Base-by-base conservation (phyloP, 345 rosid species). In the Salix suchowensis region DNA sequence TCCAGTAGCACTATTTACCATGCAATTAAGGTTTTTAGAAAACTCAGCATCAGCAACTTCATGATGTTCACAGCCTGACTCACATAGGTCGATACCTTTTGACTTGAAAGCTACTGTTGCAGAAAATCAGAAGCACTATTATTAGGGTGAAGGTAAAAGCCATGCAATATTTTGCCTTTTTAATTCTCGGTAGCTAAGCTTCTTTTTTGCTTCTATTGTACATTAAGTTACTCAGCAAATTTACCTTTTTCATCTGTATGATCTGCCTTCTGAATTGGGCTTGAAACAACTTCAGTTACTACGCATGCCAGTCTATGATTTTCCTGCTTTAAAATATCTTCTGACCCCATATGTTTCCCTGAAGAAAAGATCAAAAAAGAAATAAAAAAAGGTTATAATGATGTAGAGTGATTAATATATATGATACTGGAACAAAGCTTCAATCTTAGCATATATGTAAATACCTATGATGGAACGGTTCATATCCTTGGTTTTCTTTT, bases 161-260 rank as follows among this genome's bases (percentile, higher is more conserved):
- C 46, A 55, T 61, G 40, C 68, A 74, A 19, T 46, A 37, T 58
- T 66, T 70, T 72, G 65, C 44, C 44, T 13, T 79, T 66, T 71
- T 75, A 60, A 62, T 54, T 46, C 50, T 21, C 46, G 48, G 73
- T 65, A 23, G 26, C 24, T 30, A 71, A 68, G 69, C 9, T 34
- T 19, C 15, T 67, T 67, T 46, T 24, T 24, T 39, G 26, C 65
- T 32, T 68, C 65, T 37, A 39, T 44, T 36, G 37, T 78, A 67
- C 14, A 15, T 30, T 62, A 54, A n/a, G 23, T 4, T 50, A 64
- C 42, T 36, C 18, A 67, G 55, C 2, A 77, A 71, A 71, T 82
- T 78, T 84, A 89, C 89, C 89, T 79, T 23, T 74, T 23, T 82
- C 85, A 72, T 77, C 78, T 64, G 76, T 19, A 69, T 66, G 73